phyloP scores from a whole-genome alignment of 352 stramenopile species.

The Plasmopara viticola region DNA sequence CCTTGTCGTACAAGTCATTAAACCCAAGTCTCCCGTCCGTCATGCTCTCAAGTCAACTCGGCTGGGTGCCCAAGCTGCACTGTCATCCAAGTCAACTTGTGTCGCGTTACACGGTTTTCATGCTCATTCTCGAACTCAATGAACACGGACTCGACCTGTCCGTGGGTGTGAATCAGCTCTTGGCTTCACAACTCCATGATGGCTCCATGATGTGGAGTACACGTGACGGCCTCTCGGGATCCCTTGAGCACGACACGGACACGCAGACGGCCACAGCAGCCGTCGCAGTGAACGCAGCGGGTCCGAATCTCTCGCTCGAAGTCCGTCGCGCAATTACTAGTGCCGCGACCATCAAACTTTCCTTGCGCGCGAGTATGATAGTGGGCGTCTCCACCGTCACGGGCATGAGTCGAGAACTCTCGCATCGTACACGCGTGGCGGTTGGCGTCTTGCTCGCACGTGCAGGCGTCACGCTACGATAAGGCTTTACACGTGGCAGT shows the following conservation, averaged over 20 bases:
- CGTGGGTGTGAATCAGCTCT: conserved; percentile 59
- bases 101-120: conserved; percentile 60
- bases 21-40: conserved; percentile 51
- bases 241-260: no score
- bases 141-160: conserved; percentile 68
- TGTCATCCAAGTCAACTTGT: conserved; percentile 70
- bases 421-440: no score
- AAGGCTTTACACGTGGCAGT: conserved; percentile 70
- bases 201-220: conserved; percentile 81
- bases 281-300: conserved; percentile 38
- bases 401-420: no score
- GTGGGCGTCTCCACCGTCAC: conserved; percentile 42
- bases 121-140: conserved; percentile 68
- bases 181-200: conserved; percentile 52
- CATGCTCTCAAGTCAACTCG: conserved; percentile 58
- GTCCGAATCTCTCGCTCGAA: conserved; percentile 56
- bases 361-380: conserved; percentile 42
- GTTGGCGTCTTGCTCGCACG: conserved; percentile 53
- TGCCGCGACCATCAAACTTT: conserved; percentile 43
- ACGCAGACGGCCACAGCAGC: conserved; percentile 36
- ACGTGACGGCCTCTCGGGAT: no score
- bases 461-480: conserved; percentile 49
- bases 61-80: conserved; percentile 72
- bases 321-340: conserved; percentile 34
- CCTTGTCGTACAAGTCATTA: no score